Conservation (phyloP, 306 rosid species). For the Acacia melanoxylon region DNA sequence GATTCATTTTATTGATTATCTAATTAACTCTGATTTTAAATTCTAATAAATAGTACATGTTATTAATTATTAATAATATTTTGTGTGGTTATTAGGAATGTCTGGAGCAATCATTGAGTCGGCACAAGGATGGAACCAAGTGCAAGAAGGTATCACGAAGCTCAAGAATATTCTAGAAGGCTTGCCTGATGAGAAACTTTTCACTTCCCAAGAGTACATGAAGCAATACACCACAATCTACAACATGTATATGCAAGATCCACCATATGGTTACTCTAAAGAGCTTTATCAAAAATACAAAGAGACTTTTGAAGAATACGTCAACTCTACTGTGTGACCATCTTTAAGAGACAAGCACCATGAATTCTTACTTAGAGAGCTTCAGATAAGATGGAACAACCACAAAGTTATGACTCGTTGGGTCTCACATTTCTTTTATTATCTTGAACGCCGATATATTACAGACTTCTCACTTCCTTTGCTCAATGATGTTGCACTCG, state of each 20-base stretch:
- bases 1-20: background rate
- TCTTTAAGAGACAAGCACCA: conserved; percentile 48
- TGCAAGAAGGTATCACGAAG: background rate
- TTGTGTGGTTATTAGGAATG: background rate
- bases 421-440: conserved; percentile 35
- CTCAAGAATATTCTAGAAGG: background rate
- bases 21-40: too few relatives aligned
- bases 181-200: background rate
- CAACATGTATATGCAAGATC: conserved; percentile 44
- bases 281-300: conserved; percentile 41
- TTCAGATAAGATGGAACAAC: conserved; percentile 48
- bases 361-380: conserved; percentile 51
- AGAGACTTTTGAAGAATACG: conserved; percentile 35
- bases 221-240: conserved; percentile 30
- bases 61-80: too few relatives aligned
- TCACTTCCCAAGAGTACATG: background rate
- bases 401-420: conserved; percentile 41
- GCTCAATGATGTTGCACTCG: conserved; percentile 40
- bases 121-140: background rate
- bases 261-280: conserved; percentile 39
- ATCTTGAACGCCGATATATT: conserved; percentile 43
- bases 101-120: background rate
- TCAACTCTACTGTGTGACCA: conserved; percentile 36
- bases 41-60: too few relatives aligned
- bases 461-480: conserved; percentile 36